Percentiles rank a stretch among this genome's conserved stretches.
Evolutionary conservation across 495 filamentous ascomycete genomes (phyloP).

Genomic region (Aspergillus haitiensis): DNA sequence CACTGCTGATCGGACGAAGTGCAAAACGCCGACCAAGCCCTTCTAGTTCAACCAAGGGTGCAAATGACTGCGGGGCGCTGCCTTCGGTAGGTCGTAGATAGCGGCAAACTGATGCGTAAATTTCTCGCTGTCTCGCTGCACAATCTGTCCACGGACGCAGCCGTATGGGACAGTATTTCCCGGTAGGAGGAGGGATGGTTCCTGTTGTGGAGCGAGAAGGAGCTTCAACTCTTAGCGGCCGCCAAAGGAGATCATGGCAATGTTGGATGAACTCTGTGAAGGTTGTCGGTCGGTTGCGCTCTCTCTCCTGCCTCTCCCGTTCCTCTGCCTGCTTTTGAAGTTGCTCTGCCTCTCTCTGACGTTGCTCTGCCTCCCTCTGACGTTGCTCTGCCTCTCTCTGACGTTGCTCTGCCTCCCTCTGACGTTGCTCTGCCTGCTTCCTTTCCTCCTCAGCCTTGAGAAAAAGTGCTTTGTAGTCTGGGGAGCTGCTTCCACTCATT

Average conservation of each 20-base stretch:
- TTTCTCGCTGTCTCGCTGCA: constrained; percentile 28
- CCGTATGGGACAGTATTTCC: constrained; percentile 33
- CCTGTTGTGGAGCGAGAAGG: constrained; percentile 37
- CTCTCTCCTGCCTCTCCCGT: not conserved
- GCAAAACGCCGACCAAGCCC: constrained; percentile 13
- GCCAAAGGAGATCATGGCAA: constrained; percentile 37
- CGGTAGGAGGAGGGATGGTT: constrained; percentile 30
- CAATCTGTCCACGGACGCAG: constrained; percentile 34
- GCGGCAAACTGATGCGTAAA: constrained; percentile 27
- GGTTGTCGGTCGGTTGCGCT: constrained; percentile 29
- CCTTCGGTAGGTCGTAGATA: constrained; percentile 27
- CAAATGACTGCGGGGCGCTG: constrained; percentile 22
- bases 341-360: too few relatives aligned
- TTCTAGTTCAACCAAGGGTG: constrained; percentile 26
- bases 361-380: too few relatives aligned
- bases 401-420: too few relatives aligned
- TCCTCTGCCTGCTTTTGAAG: constrained; percentile 15
- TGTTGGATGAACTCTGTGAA: constrained; percentile 37
- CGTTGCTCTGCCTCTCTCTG: too few relatives aligned
- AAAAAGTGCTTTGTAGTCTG: too few relatives aligned
- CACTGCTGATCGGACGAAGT: constrained; percentile 26
- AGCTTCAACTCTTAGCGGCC: constrained; percentile 21
- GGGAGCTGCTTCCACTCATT: too few relatives aligned
- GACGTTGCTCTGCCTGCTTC: too few relatives aligned
- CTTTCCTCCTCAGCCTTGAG: too few relatives aligned